These are phyloP conservation scores for Decorospora gaudefroyi DNA, from an alignment of 2,329 filamentous ascomycete species.

Conservation along the genomic window DNA sequence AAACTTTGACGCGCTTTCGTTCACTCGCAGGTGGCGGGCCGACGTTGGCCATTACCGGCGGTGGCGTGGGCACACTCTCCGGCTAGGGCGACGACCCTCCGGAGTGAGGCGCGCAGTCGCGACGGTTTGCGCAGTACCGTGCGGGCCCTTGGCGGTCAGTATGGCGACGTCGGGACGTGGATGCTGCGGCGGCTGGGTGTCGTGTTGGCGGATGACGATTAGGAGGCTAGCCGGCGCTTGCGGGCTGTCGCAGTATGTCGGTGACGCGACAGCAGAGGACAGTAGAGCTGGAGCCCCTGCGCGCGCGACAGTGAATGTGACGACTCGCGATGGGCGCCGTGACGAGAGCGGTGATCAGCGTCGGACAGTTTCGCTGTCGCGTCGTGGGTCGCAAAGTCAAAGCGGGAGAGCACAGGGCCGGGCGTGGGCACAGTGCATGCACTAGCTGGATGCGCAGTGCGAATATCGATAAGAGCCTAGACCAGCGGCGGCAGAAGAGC, in stretches of 20 bases:
- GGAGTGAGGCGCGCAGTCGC: conserved; percentile 39
- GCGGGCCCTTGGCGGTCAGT: conserved; percentile 16
- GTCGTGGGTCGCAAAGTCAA: conserved; percentile 24
- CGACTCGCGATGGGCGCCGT: conserved; percentile 13
- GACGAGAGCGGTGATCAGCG: conserved; percentile 25
- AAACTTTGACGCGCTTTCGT: conserved; percentile 86
- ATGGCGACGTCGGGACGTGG: conserved; percentile 22
- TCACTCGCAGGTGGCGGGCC: conserved; percentile 54
- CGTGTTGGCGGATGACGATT: conserved; percentile 27
- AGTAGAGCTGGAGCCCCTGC: background rate
- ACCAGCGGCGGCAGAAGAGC: conserved; percentile 11
- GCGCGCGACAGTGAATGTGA: conserved; percentile 13
- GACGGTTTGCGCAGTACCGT: conserved; percentile 28
- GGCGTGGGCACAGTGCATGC: conserved; percentile 15
- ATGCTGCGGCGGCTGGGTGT: conserved; percentile 18
- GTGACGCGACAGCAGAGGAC: conserved; percentile 7
- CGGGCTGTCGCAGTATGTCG: conserved; percentile 11
- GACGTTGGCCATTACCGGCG: conserved; percentile 17
- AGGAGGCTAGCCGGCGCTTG: conserved; percentile 17
- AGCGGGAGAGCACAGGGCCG: conserved; percentile 18
- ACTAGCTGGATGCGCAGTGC: conserved; percentile 10
- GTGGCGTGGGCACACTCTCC: conserved; percentile 34
- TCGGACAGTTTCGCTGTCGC: conserved; percentile 23
- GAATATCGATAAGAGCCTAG: conserved; percentile 29
- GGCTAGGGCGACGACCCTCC: conserved; percentile 20